Evolutionary conservation across 139 green algal species (phyloP), one percentile per base, ranked within the genome.

Genomic region (Diplosphaera chodatii): DNA sequence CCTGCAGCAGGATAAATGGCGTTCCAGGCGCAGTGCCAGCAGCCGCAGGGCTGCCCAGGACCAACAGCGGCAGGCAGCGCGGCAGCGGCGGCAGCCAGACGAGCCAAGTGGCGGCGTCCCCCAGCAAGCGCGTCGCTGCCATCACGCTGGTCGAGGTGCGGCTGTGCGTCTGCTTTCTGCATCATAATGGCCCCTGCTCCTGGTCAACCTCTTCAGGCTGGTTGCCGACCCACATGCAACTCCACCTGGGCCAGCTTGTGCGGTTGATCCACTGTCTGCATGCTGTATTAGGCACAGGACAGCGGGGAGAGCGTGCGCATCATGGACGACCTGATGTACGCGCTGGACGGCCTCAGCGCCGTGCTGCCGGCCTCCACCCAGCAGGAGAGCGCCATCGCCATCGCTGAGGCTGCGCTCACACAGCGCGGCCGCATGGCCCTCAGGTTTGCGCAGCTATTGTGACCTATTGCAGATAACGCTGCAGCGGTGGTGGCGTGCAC

Each of bases 271-370:
- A n/a, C n/a, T n/a, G n/a, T n/a, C n/a, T n/a, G n/a, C n/a, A n/a
- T n/a, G n/a, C n/a, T n/a, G n/a, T n/a, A n/a, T n/a, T n/a, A 91
- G 86, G 86, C 84, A 1, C 86, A 91, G 69, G 82, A 87, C 70
- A 71, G 80, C n/a, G 86, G 86, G 28, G 83, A 89, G 84, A 72
- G 81, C 22, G 63, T 81, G 71, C 72, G 84, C 67, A 64, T 88
- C 41, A 75, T 83, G 67, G 86, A 91, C 74, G 78, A 87, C 30
- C 77, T 83, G 13, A 32, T 68, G 13, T 91, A 89, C 72, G 86
- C 86, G 1, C 74, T 91, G 67, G 86, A 89, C 64, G 86, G 86
- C 8, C 77, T 91, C 41, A 18, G 18, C 28, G 22, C 63, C 22
- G 25, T 5, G 20, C 59, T 40, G 37, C 59, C 70, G 22, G n/a